Conservation (phyloP, 805 yeast genomes). For the Helenozyma baotianmanensis region DNA sequence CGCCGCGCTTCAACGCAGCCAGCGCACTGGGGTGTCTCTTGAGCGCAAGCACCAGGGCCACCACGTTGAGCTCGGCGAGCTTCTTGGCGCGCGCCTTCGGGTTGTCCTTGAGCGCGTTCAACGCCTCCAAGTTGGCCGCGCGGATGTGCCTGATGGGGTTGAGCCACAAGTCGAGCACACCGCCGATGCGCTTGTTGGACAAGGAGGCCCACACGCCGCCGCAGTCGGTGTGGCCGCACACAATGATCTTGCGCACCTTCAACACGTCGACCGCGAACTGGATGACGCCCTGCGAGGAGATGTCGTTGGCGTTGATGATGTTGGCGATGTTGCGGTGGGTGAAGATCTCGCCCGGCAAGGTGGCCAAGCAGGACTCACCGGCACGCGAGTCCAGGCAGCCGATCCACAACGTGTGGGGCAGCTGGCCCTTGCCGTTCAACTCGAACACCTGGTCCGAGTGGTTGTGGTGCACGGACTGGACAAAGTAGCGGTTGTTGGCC, state of each 20-base stretch:
- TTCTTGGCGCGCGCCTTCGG: constrained; percentile 16
- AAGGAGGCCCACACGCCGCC: constrained; percentile 20
- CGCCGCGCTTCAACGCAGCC: constrained; percentile 17
- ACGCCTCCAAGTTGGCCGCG: constrained; percentile 15
- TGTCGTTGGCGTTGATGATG: constrained; percentile 17
- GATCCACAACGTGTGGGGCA: constrained; percentile 19
- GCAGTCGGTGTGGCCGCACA: constrained; percentile 20
- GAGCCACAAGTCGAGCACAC: constrained; percentile 20
- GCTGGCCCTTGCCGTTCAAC: constrained; percentile 18
- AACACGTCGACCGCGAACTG: constrained; percentile 19
- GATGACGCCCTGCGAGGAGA: constrained; percentile 17
- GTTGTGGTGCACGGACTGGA: constrained; percentile 17
- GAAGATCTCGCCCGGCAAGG: constrained; percentile 18
- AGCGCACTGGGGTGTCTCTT: constrained; percentile 18
- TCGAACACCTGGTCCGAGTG: constrained; percentile 16
- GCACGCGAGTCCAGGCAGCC: constrained; percentile 20
- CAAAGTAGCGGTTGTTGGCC: constrained; percentile 17
- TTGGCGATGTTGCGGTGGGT: constrained; percentile 20
- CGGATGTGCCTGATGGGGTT: constrained; percentile 18
- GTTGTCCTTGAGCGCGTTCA: constrained; percentile 13
- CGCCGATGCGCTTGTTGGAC: constrained; percentile 17
- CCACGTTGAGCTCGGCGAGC: constrained; percentile 19
- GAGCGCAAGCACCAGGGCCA: constrained; percentile 16
- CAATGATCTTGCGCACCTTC: constrained; percentile 17
- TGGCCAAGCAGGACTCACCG: constrained; percentile 16